A percentile compares a stretch with the other conserved stretches of the same genome.
These are phyloP conservation scores for Apiospora marii DNA, from an alignment of 2,329 filamentous ascomycete genomes.

Conservation along the genomic window DNA sequence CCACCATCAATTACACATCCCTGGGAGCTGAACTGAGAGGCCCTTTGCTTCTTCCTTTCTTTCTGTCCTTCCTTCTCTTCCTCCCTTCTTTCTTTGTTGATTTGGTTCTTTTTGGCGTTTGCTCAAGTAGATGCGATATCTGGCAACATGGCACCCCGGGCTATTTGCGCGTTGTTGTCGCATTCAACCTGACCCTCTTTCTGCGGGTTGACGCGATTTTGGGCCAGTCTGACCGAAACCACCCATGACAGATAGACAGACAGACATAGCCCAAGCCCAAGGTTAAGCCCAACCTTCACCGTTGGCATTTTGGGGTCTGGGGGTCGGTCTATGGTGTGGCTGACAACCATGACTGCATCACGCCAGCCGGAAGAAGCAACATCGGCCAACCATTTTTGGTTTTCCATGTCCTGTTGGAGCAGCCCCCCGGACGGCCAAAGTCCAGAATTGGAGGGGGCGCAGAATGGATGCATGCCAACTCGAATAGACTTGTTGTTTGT, in stretches of 20 bases:
- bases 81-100: background rate
- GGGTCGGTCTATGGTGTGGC: constrained; percentile 9
- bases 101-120: background rate
- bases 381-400: background rate
- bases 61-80: background rate
- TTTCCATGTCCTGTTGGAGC: background rate
- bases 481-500: background rate
- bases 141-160: background rate
- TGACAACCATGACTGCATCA: background rate
- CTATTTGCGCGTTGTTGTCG: background rate
- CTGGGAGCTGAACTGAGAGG: background rate
- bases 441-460: background rate
- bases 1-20: constrained; percentile 4
- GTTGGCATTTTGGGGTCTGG: constrained; percentile 11
- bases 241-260: background rate
- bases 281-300: background rate
- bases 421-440: background rate
- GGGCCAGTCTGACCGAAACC: background rate
- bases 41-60: background rate
- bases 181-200: background rate
- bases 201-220: background rate
- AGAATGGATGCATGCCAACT: background rate
- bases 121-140: background rate
- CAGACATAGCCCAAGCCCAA: constrained; percentile 11
- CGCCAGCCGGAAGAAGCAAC: background rate